Base-by-base conservation (phyloP, 257 asterid genomes). In the Solanum sejunctum region DNA sequence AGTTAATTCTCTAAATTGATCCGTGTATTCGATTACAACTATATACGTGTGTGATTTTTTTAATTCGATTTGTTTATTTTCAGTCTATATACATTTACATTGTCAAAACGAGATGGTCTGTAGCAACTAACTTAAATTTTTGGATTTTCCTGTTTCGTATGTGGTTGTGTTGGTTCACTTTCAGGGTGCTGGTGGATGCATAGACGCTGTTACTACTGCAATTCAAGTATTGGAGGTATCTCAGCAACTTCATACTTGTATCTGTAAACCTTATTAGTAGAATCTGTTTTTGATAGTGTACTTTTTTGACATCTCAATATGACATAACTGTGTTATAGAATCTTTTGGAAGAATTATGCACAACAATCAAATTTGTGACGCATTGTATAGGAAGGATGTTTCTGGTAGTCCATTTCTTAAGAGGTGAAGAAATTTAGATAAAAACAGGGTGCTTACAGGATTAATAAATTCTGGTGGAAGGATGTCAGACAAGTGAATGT, bases 141-240 rank as follows among this genome's bases (percentile, higher is more conserved):
- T 58, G 66, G 28, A n/a, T 58, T 28, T 6, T 28, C 66, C 28
- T 36, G 8, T 36, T 69, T 69, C 72, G 13, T 28, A 26, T 64
- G 43, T 26, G 72, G 43, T 28, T 2, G 7, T 36, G 8, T 2
- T 69, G 77, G 77, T 69, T 69, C 10, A 36, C 12, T 69, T 69
- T 64, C 88, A 94, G 99, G 94, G 91, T 26, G 81, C 90, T 77
- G 97, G 97, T 79, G 91, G 92, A 86, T 92, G 97, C 84, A 83
- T 95, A 43, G 98, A 96, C 85, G 98, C 99, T 83, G 98, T 93
- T 86, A 95, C 86, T 52, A 95, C 98, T 3, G 98, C 98, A 60
- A 89, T 96, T 89, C 91, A 90, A 88, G 95, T 93, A 52, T 85
- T 96, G 90, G 99, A 96, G 98, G 99, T 83, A 39, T 43, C 57